Percentiles rank a stretch among this genome's conserved stretches.
Evolutionary conservation across 768 basidiomycete genomes (phyloP).

Genomic region (Ephemerocybe angulata): DNA sequence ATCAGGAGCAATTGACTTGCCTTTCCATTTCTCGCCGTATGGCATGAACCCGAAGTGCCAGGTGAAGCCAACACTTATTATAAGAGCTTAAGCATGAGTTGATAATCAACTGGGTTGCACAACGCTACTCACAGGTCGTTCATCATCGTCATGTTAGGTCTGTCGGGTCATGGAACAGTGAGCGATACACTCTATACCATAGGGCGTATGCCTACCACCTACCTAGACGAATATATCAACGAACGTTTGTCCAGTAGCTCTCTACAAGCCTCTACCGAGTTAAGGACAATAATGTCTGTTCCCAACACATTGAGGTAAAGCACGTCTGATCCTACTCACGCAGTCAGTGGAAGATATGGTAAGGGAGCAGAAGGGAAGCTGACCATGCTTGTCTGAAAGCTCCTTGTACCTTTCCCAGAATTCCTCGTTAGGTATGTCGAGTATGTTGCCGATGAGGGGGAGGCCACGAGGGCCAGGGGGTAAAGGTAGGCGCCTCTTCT

Average conservation of each 20-base stretch:
- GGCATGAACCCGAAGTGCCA: constrained; percentile 39
- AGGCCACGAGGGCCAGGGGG: too few species aligned
- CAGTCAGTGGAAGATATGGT: too few species aligned
- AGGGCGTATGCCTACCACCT: too few species aligned
- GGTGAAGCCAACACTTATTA: constrained; percentile 42
- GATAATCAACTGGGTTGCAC: background rate
- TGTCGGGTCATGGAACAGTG: constrained; percentile 21
- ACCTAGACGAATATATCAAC: constrained; percentile 12
- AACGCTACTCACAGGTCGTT: constrained; percentile 2
- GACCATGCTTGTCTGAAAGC: too few species aligned
- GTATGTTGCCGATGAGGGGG: too few species aligned
- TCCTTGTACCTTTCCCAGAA: too few species aligned
- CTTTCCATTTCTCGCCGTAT: constrained; percentile 23
- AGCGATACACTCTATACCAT: too few species aligned
- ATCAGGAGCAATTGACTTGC: background rate
- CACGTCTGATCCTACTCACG: constrained; percentile 6
- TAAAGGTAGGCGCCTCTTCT: too few species aligned
- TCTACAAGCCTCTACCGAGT: constrained; percentile 11
- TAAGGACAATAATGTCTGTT: constrained; percentile 10
- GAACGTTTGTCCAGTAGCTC: constrained; percentile 13
- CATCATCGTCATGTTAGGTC: constrained; percentile 1
- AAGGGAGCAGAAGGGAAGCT: too few species aligned
- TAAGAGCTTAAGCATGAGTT: background rate
- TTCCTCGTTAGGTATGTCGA: too few species aligned
- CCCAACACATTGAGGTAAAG: constrained; percentile 8